These are phyloP conservation scores for Spinacia oleracea DNA, from an alignment of 179 eudicot genomes.

Conservation along the genomic window DNA sequence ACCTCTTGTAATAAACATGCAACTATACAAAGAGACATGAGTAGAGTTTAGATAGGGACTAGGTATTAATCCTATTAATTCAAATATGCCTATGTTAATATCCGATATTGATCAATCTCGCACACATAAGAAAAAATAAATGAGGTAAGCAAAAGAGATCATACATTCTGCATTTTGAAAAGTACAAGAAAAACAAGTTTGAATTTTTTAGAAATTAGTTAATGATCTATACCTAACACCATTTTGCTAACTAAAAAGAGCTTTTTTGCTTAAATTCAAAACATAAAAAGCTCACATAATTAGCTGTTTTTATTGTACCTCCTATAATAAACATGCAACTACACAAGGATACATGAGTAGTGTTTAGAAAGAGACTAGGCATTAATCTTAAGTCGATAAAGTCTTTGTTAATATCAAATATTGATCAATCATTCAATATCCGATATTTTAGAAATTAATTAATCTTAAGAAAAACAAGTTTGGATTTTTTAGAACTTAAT, in stretches of 20 bases:
- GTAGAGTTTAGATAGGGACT: too few relatives aligned
- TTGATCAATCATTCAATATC: too few relatives aligned
- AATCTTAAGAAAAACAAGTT: too few relatives aligned
- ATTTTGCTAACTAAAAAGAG: not conserved
- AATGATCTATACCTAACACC: not conserved
- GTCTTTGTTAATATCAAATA: too few relatives aligned
- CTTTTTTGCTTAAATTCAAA: not conserved
- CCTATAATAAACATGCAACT: conserved; percentile 9
- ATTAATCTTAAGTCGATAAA: not conserved
- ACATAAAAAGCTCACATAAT: not conserved
- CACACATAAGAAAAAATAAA: too few relatives aligned
- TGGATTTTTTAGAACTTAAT: not conserved
- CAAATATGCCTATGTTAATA: too few relatives aligned
- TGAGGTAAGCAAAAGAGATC: conserved; percentile 1
- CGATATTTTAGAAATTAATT: too few relatives aligned
- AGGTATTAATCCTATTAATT: too few relatives aligned
- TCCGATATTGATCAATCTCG: too few relatives aligned
- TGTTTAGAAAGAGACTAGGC: not conserved
- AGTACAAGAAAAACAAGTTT: too few relatives aligned
- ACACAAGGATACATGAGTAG: not conserved
- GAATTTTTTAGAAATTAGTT: not conserved
- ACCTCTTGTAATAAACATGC: conserved; percentile 1
- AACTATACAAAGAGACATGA: conserved; percentile 10
- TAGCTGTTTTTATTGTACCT: not conserved
- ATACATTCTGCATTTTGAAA: conserved; percentile 3